Percentiles rank a stretch among this genome's conserved stretches.
These are phyloP conservation scores for Venturia oleaginea DNA, from an alignment of 2,329 filamentous ascomycete genomes.

Conservation along the genomic window DNA sequence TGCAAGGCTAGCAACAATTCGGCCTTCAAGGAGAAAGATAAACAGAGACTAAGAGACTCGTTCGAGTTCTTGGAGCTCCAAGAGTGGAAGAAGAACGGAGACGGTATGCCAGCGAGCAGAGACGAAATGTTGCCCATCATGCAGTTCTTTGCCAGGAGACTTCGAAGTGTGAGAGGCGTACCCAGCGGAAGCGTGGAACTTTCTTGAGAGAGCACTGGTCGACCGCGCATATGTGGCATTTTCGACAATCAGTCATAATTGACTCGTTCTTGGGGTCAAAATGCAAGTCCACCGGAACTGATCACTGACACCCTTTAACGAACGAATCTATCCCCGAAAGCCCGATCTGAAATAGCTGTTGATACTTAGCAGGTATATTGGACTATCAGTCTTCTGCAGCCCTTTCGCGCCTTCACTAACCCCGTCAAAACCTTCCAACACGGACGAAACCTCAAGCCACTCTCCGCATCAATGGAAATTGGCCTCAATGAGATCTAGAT, in stretches of 20 bases:
- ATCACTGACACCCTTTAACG: no score
- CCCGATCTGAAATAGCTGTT: background rate
- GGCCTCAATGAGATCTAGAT: background rate
- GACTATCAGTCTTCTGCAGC: no score
- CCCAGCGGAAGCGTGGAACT: slow-evolving; percentile 46
- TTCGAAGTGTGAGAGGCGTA: slow-evolving; percentile 46
- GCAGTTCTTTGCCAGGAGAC: slow-evolving; percentile 64
- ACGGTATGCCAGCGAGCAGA: slow-evolving; percentile 71
- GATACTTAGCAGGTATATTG: background rate
- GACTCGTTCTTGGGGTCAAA: no score
- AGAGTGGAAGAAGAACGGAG: slow-evolving; percentile 48
- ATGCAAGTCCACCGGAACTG: no score
- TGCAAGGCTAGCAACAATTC: slow-evolving; percentile 44
- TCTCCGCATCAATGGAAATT: background rate
- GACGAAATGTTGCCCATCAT: slow-evolving; percentile 89
- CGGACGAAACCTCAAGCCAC: background rate
- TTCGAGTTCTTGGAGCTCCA: slow-evolving; percentile 44
- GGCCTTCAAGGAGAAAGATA: slow-evolving; percentile 52
- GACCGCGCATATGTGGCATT: background rate
- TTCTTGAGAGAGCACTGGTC: background rate
- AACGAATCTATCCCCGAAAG: background rate
- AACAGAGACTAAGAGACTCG: slow-evolving; percentile 53
- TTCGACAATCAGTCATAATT: background rate
- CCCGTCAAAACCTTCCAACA: background rate
- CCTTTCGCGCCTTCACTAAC: background rate